phyloP scores from a whole-genome alignment of 148 eudicot species.

The Camellia granthamiana region DNA sequence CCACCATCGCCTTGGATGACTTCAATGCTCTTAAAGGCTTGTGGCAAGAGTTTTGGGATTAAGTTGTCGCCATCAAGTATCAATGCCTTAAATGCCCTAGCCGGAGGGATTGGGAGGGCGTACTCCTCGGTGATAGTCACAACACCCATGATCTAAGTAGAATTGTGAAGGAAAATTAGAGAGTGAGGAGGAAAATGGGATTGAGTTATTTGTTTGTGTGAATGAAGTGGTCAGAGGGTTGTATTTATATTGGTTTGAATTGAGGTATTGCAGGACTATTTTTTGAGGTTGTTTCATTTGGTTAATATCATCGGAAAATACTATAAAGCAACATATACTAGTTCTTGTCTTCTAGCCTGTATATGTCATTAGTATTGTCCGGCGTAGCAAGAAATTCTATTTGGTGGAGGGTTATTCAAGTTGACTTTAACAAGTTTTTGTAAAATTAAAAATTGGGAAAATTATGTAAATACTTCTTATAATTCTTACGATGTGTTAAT shows the following conservation, averaged over 20 bases:
- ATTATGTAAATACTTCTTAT: too few relatives aligned
- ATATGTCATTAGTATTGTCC: neutral
- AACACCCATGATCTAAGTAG: slow-evolving; percentile 19
- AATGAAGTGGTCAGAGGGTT: neutral
- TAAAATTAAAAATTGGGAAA: too few relatives aligned
- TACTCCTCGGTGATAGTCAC: slow-evolving; percentile 18
- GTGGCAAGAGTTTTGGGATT: slow-evolving; percentile 30
- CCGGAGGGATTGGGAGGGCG: slow-evolving; percentile 26
- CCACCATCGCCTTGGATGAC: slow-evolving; percentile 27
- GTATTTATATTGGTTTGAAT: neutral
- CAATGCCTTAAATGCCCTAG: slow-evolving; percentile 18
- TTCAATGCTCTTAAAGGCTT: slow-evolving; percentile 24
- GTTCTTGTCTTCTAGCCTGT: neutral
- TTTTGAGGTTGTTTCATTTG: neutral
- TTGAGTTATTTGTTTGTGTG: neutral
- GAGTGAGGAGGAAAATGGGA: neutral
- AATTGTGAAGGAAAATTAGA: neutral
- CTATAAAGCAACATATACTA: neutral
- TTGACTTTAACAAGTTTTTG: too few relatives aligned
- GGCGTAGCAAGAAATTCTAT: too few relatives aligned
- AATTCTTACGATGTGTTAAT: too few relatives aligned
- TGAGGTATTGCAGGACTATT: too few relatives aligned
- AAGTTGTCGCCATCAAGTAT: slow-evolving; percentile 26
- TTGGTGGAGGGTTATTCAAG: too few relatives aligned
- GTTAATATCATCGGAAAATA: neutral